Base-by-base conservation (phyloP, 345 rosid species). In the Draba incana region DNA sequence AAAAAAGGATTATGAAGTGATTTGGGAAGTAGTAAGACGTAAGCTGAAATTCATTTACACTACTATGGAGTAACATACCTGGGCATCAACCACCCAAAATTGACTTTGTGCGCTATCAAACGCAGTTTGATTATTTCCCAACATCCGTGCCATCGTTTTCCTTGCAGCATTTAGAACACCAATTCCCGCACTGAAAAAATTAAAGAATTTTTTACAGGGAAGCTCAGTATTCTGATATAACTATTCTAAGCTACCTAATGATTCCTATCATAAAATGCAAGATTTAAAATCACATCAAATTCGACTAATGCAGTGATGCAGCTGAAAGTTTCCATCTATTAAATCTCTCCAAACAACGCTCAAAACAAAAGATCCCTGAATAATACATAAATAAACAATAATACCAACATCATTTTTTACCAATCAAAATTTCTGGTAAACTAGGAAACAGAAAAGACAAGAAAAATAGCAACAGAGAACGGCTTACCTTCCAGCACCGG, bases 111-210 rank as follows among this genome's bases (percentile, higher is more conserved):
- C 92, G 81, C 96, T 86, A 44, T 84, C 95, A 84, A 90, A 90
- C 14, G 98, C 97, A 64, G 80, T 65, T 78, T 81, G 85, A 70
- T 68, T 93, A 76, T 93, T 86, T 64, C 97, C 98, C 77, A 90
- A 77, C 98, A 90, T 88, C 79, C 97, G 84, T 59, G 92, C 98
- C 98, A 93, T 93, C 50, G 98, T 93, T 79, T 90, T 88, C 84
- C 95, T 87, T 13, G 98, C 97, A 75, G 96, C 87, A 84, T 93
- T 93, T 15, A 93, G 84, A 76, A 93, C 98, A 72, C 98, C 98
- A 66, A 93, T 85, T 75, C 98, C 98, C 28, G 97, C 98, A 79
- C 97, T 93, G 92, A 64, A 81, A 42, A n/a, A 79, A 61, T 16
- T 20, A 1, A 13, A 74, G 48, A 63, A 48, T 79, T 61, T 61